Conservation (phyloP, 2,329 filamentous ascomycete species). For the Zarea fungicola region DNA sequence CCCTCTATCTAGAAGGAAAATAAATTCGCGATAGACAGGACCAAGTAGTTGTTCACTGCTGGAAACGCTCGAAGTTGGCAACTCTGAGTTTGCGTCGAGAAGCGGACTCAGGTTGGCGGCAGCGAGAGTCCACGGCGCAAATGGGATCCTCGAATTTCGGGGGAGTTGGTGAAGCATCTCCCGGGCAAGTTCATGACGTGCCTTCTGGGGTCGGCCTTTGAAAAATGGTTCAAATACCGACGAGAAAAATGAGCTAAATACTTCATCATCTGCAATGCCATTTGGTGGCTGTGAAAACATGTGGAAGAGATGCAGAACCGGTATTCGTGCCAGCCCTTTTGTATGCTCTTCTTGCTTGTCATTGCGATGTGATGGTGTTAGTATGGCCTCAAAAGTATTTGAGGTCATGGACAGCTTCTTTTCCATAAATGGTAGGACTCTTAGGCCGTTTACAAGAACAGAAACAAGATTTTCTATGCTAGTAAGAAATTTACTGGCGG, state of each 20-base stretch:
- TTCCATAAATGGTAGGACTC: constrained; percentile 58
- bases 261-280: constrained; percentile 42
- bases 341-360: constrained; percentile 45
- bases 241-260: constrained; percentile 41
- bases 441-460: constrained; percentile 46
- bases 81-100: constrained; percentile 29
- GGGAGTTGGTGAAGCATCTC: constrained; percentile 49
- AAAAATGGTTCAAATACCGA: constrained; percentile 56
- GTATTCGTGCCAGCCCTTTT: constrained; percentile 47
- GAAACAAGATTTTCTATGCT: constrained; percentile 48
- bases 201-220: constrained; percentile 39
- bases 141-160: constrained; percentile 38
- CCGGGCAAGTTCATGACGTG: constrained; percentile 40
- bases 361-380: constrained; percentile 61
- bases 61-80: constrained; percentile 19
- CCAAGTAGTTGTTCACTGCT: constrained; percentile 46
- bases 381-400: constrained; percentile 55
- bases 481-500: constrained; percentile 47
- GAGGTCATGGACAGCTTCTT: constrained; percentile 49
- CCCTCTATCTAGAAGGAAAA: constrained; percentile 62
- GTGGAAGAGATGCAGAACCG: constrained; percentile 61
- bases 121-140: constrained; percentile 47
- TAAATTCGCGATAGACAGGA: constrained; percentile 64
- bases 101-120: constrained; percentile 40
- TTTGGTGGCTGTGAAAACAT: constrained; percentile 50